Conservation (phyloP, 805 yeast genomes). For the Ogataea trehaloabstinens region DNA sequence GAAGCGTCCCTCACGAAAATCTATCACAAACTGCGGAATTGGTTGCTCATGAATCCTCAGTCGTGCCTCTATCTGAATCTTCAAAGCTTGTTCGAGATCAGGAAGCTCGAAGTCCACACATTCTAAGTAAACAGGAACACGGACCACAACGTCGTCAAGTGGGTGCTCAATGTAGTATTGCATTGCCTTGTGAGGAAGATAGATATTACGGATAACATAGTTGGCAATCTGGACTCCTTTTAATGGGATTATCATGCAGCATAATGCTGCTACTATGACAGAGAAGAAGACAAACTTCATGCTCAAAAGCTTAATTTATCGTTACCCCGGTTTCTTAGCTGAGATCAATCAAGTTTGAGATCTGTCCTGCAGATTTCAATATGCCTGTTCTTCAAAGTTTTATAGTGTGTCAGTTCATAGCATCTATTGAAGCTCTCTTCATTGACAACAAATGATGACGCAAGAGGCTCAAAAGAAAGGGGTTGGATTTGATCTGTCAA, state of each 20-base stretch:
- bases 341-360: too few species aligned
- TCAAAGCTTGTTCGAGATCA: constrained; percentile 59
- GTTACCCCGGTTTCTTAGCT: too few species aligned
- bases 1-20: constrained; percentile 16
- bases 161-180: constrained; percentile 32
- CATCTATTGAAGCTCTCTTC: too few species aligned
- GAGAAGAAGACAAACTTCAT: constrained; percentile 3
- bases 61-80: constrained; percentile 43
- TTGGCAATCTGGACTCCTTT: constrained; percentile 1
- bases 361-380: too few species aligned
- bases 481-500: too few species aligned
- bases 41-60: constrained; percentile 27
- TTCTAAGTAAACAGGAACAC: constrained; percentile 42
- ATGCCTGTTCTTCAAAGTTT: too few species aligned
- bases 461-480: too few species aligned
- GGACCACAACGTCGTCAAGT: constrained; percentile 40
- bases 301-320: background rate
- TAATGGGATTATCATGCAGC: background rate
- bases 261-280: background rate
- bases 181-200: constrained; percentile 15
- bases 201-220: constrained; percentile 1
- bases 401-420: too few species aligned
- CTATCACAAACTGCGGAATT: constrained; percentile 19
- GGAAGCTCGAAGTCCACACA: constrained; percentile 55
- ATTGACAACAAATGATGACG: too few species aligned